These are phyloP conservation scores for Neofusicoccum parvum DNA, from an alignment of 2,329 filamentous ascomycete species.

Conservation along the genomic window DNA sequence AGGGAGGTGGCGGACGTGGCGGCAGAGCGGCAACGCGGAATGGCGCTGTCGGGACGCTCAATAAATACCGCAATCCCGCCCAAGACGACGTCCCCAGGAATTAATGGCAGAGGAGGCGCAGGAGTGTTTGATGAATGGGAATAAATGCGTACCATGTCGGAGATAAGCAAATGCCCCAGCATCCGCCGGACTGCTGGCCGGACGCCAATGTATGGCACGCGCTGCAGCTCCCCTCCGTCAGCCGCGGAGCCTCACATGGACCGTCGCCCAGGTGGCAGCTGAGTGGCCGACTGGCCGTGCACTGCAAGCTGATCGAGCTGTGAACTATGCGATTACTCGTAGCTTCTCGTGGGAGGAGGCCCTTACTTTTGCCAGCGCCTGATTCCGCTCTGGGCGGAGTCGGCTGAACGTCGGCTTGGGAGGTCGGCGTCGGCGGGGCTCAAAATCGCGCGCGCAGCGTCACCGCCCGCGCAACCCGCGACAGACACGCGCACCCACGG, in stretches of 20 bases:
- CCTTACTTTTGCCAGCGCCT: background rate
- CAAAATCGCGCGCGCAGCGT: constrained; percentile 3
- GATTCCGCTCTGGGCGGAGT: constrained; percentile 5
- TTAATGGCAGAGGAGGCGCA: background rate
- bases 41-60: background rate
- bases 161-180: background rate
- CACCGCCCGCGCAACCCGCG: constrained; percentile 21
- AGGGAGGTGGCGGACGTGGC: background rate
- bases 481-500: constrained; percentile 1
- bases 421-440: background rate
- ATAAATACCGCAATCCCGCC: constrained; percentile 1
- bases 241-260: too few species aligned
- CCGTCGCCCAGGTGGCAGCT: too few species aligned
- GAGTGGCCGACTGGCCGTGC: background rate
- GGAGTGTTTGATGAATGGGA: background rate
- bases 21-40: constrained; percentile 6
- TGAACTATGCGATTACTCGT: background rate
- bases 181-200: background rate
- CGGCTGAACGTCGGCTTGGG: background rate
- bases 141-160: background rate
- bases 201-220: background rate
- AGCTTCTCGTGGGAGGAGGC: too few species aligned
- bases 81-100: too few species aligned
- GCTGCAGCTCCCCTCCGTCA: background rate
- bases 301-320: background rate